Base-by-base conservation (phyloP, 495 filamentous ascomycete species). In the Penicillium argentinense region DNA sequence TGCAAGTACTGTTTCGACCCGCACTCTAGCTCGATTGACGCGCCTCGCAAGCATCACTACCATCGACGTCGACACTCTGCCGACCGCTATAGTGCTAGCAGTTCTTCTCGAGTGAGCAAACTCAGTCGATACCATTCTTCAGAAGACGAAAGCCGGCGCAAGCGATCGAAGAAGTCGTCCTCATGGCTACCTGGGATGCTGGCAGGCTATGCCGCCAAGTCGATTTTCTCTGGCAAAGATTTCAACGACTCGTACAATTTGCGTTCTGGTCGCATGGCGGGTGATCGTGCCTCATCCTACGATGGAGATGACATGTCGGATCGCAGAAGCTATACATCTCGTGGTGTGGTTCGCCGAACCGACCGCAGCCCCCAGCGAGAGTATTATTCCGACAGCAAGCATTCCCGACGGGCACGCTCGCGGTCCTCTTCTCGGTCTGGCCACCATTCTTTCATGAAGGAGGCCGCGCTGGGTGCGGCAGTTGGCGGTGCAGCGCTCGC, bases 1-100 rank as follows among this genome's bases (percentile, higher is more conserved):
- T 89, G 85, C 64, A 76, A 69, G 48, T 66, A 80, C 45, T 89
- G 85, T 54, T 89, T 89, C 51, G 78, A 83, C 17, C 83, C 85
- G 3, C 75, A 78, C 5, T 77, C 80, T 2, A 74, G 67, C 21
- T 74, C 77, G n/a, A 45, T 61, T 23, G 72, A 88, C 56, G 85
- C 85, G 2, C 85, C 85, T 27, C 72, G 85, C 48, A 80, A 75
- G 47, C 85, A 89, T 57, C 66, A 83, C 48, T 80, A 82, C 58
- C 47, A 66, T 14, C 55, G 51, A 19, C 66, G 71, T 45, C 72
- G 72, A 19, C 39, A 58, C 30, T 71, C 68, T n/a, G 57, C 61
- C 16, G 75, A 77, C 48, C 70, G 73, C 13, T 60, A 69, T 46
- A 76, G 73, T 27, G 73, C 61, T 49, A 66, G 63, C 27, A 49